Evolutionary conservation across 2,329 filamentous ascomycete genomes (phyloP).

Genomic region (Harringtonia lauricola): DNA sequence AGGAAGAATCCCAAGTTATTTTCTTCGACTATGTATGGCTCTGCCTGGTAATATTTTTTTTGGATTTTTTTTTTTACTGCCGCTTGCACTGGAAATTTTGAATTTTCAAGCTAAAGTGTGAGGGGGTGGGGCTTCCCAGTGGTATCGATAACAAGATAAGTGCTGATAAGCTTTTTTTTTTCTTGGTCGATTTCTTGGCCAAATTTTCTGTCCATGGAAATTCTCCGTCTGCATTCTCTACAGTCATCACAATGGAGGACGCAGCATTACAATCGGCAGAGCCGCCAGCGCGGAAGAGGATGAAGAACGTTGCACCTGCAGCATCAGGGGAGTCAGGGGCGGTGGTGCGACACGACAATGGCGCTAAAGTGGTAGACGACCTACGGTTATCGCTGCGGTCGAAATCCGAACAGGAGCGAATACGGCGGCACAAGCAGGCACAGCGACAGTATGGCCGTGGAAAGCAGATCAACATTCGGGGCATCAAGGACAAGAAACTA

Average conservation of each 20-base stretch:
- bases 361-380: constrained; percentile 37
- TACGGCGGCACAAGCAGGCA: constrained; percentile 47
- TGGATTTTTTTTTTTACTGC: background rate
- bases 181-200: background rate
- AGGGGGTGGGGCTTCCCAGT: background rate
- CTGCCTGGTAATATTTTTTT: background rate
- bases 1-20: background rate
- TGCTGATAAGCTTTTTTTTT: constrained; percentile 5
- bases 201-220: background rate
- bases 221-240: background rate
- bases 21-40: background rate
- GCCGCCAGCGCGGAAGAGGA: constrained; percentile 4
- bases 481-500: constrained; percentile 81
- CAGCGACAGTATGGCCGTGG: constrained; percentile 78
- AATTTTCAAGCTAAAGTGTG: constrained; percentile 2
- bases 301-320: background rate
- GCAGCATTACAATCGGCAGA: background rate
- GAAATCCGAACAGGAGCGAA: constrained; percentile 38
- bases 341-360: constrained; percentile 25
- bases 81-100: background rate
- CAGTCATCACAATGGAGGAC: background rate
- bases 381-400: constrained; percentile 40
- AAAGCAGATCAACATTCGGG: constrained; percentile 51
- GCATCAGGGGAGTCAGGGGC: background rate
- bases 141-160: background rate